A percentile compares a stretch with the other conserved stretches of the same genome.
Evolutionary conservation across 345 rosid genomes (phyloP).

Genomic region (Sapria himalayana): DNA sequence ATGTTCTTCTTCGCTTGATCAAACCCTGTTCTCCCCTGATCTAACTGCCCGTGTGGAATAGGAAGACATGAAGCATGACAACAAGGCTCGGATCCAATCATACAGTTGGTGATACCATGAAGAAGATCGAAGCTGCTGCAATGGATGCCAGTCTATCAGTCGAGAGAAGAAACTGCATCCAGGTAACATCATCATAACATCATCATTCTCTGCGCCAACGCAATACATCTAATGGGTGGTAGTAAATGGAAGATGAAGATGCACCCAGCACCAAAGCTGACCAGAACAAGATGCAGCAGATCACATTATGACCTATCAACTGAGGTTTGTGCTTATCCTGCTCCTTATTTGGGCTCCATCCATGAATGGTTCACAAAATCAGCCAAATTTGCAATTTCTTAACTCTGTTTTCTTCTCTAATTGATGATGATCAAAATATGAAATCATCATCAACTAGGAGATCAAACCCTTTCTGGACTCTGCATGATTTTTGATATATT

Average conservation of each 20-base stretch:
- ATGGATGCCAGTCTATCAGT: slow-evolving; percentile 35
- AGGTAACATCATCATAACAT: slow-evolving; percentile 18
- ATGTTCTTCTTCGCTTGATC: no score
- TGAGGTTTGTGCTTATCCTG: slow-evolving; percentile 21
- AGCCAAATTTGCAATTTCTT: no score
- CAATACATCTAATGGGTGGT: neutral
- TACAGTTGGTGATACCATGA: slow-evolving; percentile 46
- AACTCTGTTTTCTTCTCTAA: no score
- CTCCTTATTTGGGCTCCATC: neutral
- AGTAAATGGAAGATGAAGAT: slow-evolving; percentile 37
- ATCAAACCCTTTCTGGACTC: no score
- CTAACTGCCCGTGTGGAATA: no score
- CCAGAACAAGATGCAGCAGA: slow-evolving; percentile 29
- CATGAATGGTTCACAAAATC: neutral
- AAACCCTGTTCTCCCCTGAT: slow-evolving; percentile 2
- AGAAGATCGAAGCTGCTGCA: slow-evolving; percentile 74
- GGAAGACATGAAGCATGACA: slow-evolving; percentile 48
- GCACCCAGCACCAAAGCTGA: slow-evolving; percentile 32
- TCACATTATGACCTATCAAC: slow-evolving; percentile 56
- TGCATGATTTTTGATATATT: no score
- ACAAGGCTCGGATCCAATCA: slow-evolving; percentile 51
- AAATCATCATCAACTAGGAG: no score
- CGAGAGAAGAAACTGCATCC: slow-evolving; percentile 32
- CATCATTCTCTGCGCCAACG: neutral
- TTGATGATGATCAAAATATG: no score